Conservation (phyloP, 176 grass and related monocot species). For the Aegilops bicornis region DNA sequence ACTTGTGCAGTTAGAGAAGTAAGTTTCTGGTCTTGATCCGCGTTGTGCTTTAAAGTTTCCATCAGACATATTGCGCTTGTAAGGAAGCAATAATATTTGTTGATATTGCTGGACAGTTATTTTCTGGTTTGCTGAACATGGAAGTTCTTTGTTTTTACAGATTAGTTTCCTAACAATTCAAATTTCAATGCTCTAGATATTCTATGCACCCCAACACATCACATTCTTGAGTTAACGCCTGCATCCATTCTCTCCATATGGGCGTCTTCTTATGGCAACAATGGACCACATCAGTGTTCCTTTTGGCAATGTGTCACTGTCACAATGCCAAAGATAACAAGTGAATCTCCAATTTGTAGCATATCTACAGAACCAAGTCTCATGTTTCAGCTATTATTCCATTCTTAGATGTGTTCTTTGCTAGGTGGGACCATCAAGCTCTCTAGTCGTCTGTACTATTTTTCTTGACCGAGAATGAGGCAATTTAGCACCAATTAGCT, state of each 20-base stretch:
- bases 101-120: neutral
- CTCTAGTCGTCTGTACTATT: neutral
- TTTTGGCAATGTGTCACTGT: slow-evolving; percentile 3
- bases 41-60: slow-evolving; percentile 6
- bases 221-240: neutral
- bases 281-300: neutral
- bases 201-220: neutral
- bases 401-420: neutral
- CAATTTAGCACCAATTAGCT: neutral
- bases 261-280: neutral
- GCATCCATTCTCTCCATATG: neutral
- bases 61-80: neutral
- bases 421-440: neutral
- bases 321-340: slow-evolving; percentile 10
- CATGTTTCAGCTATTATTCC: neutral
- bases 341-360: neutral
- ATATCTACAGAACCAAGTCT: neutral
- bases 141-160: neutral
- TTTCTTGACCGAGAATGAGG: neutral
- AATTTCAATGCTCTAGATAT: neutral
- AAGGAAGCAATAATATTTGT: neutral
- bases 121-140: neutral
- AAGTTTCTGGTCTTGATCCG: slow-evolving; percentile 29
- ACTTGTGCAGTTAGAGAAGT: slow-evolving; percentile 93
- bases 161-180: neutral